A percentile compares a stretch with the other conserved stretches of the same genome.
These are phyloP conservation scores for Leucoagaricus sp. DNA, from an alignment of 1,284 basidiomycete species.

Conservation along the genomic window DNA sequence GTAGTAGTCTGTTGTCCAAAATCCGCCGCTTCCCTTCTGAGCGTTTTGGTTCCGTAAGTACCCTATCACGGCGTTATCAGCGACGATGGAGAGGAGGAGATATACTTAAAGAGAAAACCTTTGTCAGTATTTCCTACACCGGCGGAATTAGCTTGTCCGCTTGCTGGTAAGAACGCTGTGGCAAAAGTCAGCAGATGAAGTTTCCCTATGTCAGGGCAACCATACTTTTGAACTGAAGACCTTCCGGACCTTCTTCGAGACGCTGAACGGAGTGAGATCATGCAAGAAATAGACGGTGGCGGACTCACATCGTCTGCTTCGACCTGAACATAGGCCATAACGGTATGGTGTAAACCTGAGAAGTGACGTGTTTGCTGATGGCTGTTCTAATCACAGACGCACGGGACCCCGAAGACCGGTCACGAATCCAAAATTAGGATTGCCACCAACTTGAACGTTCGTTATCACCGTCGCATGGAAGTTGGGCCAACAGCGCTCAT, in stretches of 20 bases:
- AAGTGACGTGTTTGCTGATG: background rate
- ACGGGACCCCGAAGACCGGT: conserved; percentile 7
- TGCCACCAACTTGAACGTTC: too few relatives aligned
- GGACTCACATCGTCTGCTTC: conserved; percentile 53
- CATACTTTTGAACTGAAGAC: conserved; percentile 65
- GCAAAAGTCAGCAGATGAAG: background rate
- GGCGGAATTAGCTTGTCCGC: conserved; percentile 30
- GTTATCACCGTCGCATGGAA: too few relatives aligned
- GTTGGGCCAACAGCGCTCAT: too few relatives aligned
- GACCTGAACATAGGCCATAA: conserved; percentile 58
- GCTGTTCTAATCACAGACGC: background rate
- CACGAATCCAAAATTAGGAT: too few relatives aligned
- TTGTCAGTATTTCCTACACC: conserved; percentile 51
- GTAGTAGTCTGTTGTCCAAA: conserved; percentile 81
- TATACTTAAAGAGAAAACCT: conserved; percentile 39
- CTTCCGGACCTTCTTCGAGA: conserved; percentile 62
- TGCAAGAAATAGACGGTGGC: background rate
- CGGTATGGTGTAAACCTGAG: conserved; percentile 13
- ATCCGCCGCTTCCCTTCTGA: conserved; percentile 46
- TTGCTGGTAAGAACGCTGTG: conserved; percentile 48
- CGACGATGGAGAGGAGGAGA: conserved; percentile 8
- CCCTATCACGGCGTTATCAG: conserved; percentile 34
- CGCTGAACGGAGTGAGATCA: conserved; percentile 33
- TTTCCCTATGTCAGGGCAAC: background rate
- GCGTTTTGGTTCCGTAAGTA: conserved; percentile 52